These are phyloP conservation scores for Capsicum chinense DNA, from an alignment of 257 asterid species.

Conservation along the genomic window DNA sequence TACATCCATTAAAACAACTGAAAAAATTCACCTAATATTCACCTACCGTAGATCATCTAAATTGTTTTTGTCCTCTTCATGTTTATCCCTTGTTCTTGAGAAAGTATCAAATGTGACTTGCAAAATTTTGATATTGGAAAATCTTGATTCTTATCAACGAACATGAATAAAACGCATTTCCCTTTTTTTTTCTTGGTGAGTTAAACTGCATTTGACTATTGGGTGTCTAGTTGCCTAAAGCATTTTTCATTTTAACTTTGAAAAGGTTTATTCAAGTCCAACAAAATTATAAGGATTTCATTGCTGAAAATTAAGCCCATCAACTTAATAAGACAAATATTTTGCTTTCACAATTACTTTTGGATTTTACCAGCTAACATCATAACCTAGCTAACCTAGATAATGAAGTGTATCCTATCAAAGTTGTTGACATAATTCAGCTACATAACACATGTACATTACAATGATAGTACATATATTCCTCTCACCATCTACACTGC, in stretches of 20 bases:
- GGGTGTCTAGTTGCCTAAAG: neutral
- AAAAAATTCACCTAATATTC: too few relatives aligned
- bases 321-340: neutral
- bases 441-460: constrained; percentile 13
- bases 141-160: neutral
- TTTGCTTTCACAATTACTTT: neutral
- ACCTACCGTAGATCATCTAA: too few relatives aligned
- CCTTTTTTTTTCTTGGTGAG: neutral
- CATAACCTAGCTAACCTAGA: neutral
- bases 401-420: neutral
- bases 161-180: neutral
- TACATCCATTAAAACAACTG: too few relatives aligned
- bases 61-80: neutral
- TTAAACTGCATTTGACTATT: too few relatives aligned
- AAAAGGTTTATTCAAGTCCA: neutral
- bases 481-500: constrained; percentile 18
- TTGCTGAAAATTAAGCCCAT: neutral
- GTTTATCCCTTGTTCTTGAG: neutral
- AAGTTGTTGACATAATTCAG: neutral
- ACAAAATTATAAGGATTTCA: neutral
- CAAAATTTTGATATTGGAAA: neutral
- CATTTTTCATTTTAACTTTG: neutral
- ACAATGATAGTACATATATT: constrained; percentile 15
- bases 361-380: neutral
- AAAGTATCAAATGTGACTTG: neutral